Evolutionary conservation across 352 stramenopile genomes (phyloP), one percentile per base, ranked within the genome.

Genomic region (Pythium dissimile): DNA sequence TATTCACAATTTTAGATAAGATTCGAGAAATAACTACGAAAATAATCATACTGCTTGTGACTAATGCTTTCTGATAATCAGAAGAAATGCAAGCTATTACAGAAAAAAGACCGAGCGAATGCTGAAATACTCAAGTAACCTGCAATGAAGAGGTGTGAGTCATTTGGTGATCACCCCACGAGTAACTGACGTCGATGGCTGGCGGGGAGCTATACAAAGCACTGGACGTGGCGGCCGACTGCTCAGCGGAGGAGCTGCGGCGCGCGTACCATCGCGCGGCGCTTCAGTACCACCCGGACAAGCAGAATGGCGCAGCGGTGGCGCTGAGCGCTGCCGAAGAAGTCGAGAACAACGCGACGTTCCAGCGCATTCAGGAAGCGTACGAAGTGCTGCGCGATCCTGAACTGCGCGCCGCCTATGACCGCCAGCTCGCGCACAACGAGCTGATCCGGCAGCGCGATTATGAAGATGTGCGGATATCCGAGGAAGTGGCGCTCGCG

Each of bases 251-350:
- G 12, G 80, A 88, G 41, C 58, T 92, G 48, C 80, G 82, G 13
- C 77, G 73, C 31, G 83, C 83, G 24, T 93, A 93, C 63, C 77
- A 91, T 47, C 73, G 77, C 27, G 75, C 74, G 3, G 79, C 73
- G 3, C 72, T 80, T 4, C 66, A 62, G 42, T 69, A 70, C 26
- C 84, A 93, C 32, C 84, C 84, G 16, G 84, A 93, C 65, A 90
- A 89, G 67, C 69, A 72, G 21, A 32, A 28, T 5, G 30, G 9
- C 13, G 27, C 26, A 8, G n/a, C 24, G 3, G 21, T 26, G 6
- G 11, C 21, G 27, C 38, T 50, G 11, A 51, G 51, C n/a, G 35
- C 41, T 12, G 48, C 64, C 12, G 60, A 71, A 30, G 34, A 43
- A 12, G 21, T 21, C 3, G 31, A 11, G 16, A 52, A 21, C 37